Evolutionary conservation across 1,139 yeast species (phyloP), one percentile per base, ranked within the genome.

Genomic region (Zygotorulaspora mrakii): DNA sequence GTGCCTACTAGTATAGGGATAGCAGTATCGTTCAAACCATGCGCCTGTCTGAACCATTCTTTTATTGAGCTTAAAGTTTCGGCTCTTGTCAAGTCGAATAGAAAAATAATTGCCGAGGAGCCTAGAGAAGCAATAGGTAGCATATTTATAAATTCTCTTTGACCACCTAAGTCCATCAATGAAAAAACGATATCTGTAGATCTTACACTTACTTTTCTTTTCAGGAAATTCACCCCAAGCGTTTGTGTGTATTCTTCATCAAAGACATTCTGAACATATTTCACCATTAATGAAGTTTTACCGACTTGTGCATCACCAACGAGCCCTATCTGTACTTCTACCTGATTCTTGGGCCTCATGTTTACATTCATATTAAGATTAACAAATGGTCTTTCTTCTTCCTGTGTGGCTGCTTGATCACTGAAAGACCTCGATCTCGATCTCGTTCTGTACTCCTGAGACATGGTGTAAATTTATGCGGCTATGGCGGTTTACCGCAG

Each of bases 231-330:
- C 44, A 94, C 97, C 4, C 99, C 98, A 36, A 87, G 62, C 0
- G 97, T 91, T 65, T 88, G 96, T 40, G 89, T 87, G 56, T 91
- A 91, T 51, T 81, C 91, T 56, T 88, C 94, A 58, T 88, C 95
- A 60, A 85, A 91, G 31, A 87, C 78, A 37, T 95, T 95, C 59
- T 91, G 96, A 14, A 91, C 97, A 58, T 91, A 91, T 59, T 91
- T 89, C 22, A 89, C 96, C 98, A 91, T 91, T 42, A 91, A 67
- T 7, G 97, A 87, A 0, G 99, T 91, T 59, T 91, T 91, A 4
- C 99, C 99, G n/a, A 91, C 91, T 56, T 88, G 95, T 1, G 96
- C 94, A 62, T 94, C 98, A 7, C 99, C 99, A 39, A 91, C 81
- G 40, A 91, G 76, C 6, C 97, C 98, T 16, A 91, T 88, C 58